Evolutionary conservation across 257 asterid species (phyloP).

Genomic region (Solanum megistacrolobum): DNA sequence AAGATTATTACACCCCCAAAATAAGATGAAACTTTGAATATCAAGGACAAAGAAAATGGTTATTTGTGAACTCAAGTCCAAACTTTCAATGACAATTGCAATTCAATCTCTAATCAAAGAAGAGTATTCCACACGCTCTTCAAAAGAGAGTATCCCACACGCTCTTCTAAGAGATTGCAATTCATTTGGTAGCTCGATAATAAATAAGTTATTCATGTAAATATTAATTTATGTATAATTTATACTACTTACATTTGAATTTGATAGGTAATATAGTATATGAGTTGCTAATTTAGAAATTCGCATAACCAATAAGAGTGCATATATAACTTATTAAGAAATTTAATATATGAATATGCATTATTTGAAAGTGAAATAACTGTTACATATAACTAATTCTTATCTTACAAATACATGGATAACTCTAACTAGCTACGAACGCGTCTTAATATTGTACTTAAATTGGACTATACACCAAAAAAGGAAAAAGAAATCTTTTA

Average conservation of each 20-base stretch:
- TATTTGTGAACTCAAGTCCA: background rate
- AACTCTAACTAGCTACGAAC: background rate
- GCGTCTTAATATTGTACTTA: background rate
- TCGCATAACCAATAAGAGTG: too few species aligned
- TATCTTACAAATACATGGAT: fast-evolving
- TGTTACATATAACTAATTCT: background rate
- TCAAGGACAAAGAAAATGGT: background rate
- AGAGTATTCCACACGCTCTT: background rate
- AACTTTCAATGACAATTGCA: background rate
- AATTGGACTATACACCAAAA: background rate
- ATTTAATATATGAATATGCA: too few species aligned
- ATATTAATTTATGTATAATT: too few species aligned
- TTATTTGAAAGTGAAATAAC: too few species aligned
- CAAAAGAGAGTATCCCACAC: background rate
- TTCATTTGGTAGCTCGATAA: too few species aligned
- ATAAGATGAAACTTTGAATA: background rate
- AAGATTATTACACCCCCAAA: background rate
- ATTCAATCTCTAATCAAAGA: background rate
- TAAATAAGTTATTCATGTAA: too few species aligned
- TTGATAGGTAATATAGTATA: too few species aligned
- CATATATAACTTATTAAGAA: too few species aligned
- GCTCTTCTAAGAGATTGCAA: background rate
- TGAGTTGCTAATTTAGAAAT: background rate
- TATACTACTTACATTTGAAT: too few species aligned
- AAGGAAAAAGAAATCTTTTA: background rate